Evolutionary conservation across 73 alveolate genomes (phyloP).

Genomic region (Uronychia setigera): DNA sequence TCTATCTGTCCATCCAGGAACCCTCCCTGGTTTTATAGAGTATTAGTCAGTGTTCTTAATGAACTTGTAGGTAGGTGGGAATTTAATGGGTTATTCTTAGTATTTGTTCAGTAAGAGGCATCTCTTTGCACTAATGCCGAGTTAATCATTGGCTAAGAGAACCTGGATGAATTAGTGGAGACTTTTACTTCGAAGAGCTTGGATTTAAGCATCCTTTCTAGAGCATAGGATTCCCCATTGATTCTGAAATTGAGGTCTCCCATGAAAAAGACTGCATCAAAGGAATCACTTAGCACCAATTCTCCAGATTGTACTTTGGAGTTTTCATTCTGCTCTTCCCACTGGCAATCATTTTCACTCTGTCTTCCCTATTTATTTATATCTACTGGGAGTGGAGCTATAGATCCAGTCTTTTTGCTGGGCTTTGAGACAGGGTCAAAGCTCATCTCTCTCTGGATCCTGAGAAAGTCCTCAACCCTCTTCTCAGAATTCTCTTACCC

Average conservation of each 20-base stretch:
- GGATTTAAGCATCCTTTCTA: constrained; percentile 38
- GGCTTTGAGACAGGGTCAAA: too few species aligned
- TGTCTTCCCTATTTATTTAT: too few species aligned
- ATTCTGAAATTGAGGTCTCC: constrained; percentile 96
- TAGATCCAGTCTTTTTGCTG: too few species aligned
- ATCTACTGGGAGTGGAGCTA: too few species aligned
- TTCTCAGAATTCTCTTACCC: constrained; percentile 75
- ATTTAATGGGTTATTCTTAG: constrained; percentile 88
- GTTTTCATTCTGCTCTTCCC: too few species aligned
- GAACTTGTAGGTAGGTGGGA: constrained; percentile 94
- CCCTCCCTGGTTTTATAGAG: constrained; percentile 69
- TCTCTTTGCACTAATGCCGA: constrained; percentile 22
- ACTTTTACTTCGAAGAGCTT: constrained; percentile 34
- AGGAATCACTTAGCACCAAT: constrained; percentile 41
- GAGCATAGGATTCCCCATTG: constrained; percentile 50
- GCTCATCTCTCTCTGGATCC: constrained; percentile 65
- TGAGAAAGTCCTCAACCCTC: constrained; percentile 74
- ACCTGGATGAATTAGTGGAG: neutral
- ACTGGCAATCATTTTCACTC: too few species aligned
- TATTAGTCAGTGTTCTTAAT: constrained; percentile 69
- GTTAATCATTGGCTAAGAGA: constrained; percentile 48
- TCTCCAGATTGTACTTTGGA: too few species aligned
- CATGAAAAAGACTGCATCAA: constrained; percentile 86
- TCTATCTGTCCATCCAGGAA: constrained; percentile 97
- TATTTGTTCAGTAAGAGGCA: constrained; percentile 59